Evolutionary conservation across 768 basidiomycete genomes (phyloP).

Genomic region (Thelephora aurantiotincta): DNA sequence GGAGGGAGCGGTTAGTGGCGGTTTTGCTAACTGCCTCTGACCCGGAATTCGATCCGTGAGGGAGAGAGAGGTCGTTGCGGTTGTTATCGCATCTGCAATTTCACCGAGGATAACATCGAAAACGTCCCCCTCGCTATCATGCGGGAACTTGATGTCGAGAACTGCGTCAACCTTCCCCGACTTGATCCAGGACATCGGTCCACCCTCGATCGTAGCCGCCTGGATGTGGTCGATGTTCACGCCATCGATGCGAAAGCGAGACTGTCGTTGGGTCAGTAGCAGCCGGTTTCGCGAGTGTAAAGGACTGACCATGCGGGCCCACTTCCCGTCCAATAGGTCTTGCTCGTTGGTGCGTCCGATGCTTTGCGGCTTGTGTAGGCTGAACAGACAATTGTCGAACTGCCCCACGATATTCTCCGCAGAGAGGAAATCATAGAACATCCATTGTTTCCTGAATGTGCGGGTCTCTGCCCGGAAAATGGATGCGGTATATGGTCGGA

Average conservation of each 20-base stretch:
- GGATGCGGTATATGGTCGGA: conserved; percentile 83
- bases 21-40: conserved; percentile 74
- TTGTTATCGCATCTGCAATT: conserved; percentile 80
- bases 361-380: conserved; percentile 90
- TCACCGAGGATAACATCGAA: conserved; percentile 80
- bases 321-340: conserved; percentile 70
- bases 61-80: conserved; percentile 26
- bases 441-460: conserved; percentile 79
- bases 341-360: conserved; percentile 83
- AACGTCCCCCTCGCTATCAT: conserved; percentile 52
- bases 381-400: conserved; percentile 95
- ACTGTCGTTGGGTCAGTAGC: conserved; percentile 28
- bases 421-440: conserved; percentile 83
- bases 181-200: conserved; percentile 95
- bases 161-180: conserved; percentile 96
- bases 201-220: conserved; percentile 63
- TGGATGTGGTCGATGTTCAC: conserved; percentile 94
- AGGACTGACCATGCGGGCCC: conserved; percentile 74
- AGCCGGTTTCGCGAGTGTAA: conserved; percentile 3
- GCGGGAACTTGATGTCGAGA: conserved; percentile 94
- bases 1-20: conserved; percentile 65
- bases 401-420: conserved; percentile 96
- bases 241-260: conserved; percentile 92
- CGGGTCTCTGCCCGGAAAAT: conserved; percentile 89
- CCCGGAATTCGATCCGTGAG: conserved; percentile 66